Evolutionary conservation across 1,284 basidiomycete species (phyloP).

Genomic region (Trametes pubescens): DNA sequence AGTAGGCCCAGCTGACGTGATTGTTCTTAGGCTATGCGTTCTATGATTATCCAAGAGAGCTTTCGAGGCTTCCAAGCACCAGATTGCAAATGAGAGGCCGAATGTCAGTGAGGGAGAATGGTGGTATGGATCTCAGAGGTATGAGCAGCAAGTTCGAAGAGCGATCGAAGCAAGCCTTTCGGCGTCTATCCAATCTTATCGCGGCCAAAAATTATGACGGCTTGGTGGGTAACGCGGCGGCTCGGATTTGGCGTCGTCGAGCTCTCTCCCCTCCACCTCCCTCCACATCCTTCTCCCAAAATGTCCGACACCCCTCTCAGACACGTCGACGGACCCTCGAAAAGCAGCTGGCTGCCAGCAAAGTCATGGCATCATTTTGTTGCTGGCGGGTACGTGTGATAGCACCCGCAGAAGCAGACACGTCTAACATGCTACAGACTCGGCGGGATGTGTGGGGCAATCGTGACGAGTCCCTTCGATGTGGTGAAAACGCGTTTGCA

Average conservation of each 20-base stretch:
- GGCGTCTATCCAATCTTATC: slow-evolving; percentile 40
- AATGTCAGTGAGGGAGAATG: background rate
- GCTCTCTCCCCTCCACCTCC: slow-evolving; percentile 21
- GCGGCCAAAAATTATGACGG: slow-evolving; percentile 28
- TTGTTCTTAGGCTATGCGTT: too few species aligned
- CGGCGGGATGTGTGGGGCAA: slow-evolving; percentile 97
- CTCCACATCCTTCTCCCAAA: slow-evolving; percentile 16
- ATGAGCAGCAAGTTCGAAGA: background rate
- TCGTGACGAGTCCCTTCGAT: slow-evolving; percentile 97
- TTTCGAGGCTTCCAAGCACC: too few species aligned
- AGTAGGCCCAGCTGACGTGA: background rate
- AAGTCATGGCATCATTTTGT: slow-evolving; percentile 88
- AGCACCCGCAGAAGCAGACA: background rate
- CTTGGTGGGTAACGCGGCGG: slow-evolving; percentile 10
- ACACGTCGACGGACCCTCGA: slow-evolving; percentile 42
- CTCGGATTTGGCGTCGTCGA: slow-evolving; percentile 20
- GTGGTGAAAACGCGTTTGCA: slow-evolving; percentile 98
- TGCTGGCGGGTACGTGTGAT: slow-evolving; percentile 79
- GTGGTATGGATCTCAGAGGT: background rate
- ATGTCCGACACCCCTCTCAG: slow-evolving; percentile 36
- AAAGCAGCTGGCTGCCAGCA: slow-evolving; percentile 59
- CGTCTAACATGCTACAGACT: slow-evolving; percentile 57
- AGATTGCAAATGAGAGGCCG: too few species aligned
- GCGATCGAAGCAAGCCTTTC: background rate
- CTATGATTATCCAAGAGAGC: too few species aligned